These are phyloP conservation scores for Amauroascus niger DNA, from an alignment of 2,329 filamentous ascomycete species.

Conservation along the genomic window DNA sequence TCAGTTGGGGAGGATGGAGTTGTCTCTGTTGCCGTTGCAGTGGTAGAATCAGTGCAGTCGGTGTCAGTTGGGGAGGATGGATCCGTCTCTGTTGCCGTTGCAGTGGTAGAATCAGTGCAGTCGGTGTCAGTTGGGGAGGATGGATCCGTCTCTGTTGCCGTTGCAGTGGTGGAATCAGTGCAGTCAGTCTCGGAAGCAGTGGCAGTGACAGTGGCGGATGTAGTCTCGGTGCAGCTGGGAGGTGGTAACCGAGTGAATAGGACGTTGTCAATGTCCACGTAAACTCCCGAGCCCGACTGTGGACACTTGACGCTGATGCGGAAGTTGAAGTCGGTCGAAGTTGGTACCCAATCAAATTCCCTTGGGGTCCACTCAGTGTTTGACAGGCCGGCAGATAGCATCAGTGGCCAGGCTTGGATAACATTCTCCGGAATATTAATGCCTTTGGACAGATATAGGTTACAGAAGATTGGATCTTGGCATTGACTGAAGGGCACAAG, in stretches of 20 bases:
- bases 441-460: no score
- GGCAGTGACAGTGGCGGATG: background rate
- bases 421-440: no score
- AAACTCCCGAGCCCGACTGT: background rate
- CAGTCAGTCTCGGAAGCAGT: background rate
- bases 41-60: background rate
- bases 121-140: no score
- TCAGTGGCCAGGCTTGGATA: no score
- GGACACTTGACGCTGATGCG: no score
- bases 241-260: background rate
- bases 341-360: no score
- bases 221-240: background rate
- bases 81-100: background rate
- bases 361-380: no score
- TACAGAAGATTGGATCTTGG: no score
- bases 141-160: background rate
- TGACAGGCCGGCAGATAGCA: no score
- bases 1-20: background rate
- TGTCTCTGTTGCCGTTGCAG: no score
- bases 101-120: background rate
- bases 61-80: background rate
- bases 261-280: background rate
- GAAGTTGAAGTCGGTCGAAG: no score
- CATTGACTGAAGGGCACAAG: no score
- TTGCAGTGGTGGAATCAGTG: background rate